phyloP scores from a whole-genome alignment of 495 filamentous ascomycete genomes.

The Penicillium arizonense region DNA sequence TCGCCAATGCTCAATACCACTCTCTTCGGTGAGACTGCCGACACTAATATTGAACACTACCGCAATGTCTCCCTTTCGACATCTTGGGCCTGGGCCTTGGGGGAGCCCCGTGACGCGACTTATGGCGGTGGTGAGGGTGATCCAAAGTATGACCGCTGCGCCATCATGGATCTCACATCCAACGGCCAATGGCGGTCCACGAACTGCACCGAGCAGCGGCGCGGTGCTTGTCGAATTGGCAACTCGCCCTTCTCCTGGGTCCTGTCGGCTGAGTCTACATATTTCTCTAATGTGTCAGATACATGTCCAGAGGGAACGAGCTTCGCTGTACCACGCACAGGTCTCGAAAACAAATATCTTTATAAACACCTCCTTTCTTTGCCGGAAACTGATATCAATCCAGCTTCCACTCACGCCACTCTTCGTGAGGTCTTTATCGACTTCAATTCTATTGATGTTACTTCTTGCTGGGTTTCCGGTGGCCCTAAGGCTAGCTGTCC shows the following conservation, averaged over 20 bases:
- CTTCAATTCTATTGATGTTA: conserved; percentile 55
- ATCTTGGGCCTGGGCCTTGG: conserved; percentile 60
- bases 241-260: conserved; percentile 54
- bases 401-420: conserved; percentile 19
- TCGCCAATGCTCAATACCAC: conserved; percentile 56
- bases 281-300: conserved; percentile 36
- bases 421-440: conserved; percentile 51
- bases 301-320: conserved; percentile 37
- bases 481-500: conserved; percentile 52
- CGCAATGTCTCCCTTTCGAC: conserved; percentile 46
- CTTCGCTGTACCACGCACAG: conserved; percentile 56
- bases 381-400: conserved; percentile 22
- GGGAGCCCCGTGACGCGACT: conserved; percentile 48
- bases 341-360: conserved; percentile 61
- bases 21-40: conserved; percentile 51
- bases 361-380: conserved; percentile 30
- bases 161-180: conserved; percentile 43
- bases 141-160: conserved; percentile 45
- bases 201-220: conserved; percentile 50
- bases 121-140: conserved; percentile 19
- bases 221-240: conserved; percentile 52
- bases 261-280: conserved; percentile 35
- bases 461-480: conserved; percentile 58
- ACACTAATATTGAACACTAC: conserved; percentile 44
- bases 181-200: conserved; percentile 54